phyloP scores from a whole-genome alignment of 202 grass and related monocot species.

The Panicum hallii region DNA sequence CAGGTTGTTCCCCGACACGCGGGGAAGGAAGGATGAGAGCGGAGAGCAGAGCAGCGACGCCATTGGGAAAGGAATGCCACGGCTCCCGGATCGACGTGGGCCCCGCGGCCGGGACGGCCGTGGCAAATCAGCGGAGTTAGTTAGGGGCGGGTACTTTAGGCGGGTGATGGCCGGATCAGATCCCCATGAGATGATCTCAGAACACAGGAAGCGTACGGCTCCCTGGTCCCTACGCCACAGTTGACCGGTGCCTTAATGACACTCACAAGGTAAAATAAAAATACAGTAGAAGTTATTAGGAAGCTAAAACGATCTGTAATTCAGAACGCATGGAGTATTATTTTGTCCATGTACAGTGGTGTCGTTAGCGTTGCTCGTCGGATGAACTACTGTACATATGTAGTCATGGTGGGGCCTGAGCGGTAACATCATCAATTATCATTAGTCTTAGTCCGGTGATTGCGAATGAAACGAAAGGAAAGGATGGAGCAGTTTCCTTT shows the following conservation, averaged over 20 bases:
- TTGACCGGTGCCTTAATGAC: too few species aligned
- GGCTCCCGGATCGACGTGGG: not conserved
- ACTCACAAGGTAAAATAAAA: too few species aligned
- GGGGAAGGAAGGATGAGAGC: not conserved
- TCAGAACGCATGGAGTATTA: too few species aligned
- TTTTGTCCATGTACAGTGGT: too few species aligned
- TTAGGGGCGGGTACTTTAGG: conserved; percentile 35
- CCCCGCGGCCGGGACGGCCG: not conserved
- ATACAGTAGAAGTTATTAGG: too few species aligned
- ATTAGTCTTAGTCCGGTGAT: not conserved
- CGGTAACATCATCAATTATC: not conserved
- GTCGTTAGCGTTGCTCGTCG: too few species aligned
- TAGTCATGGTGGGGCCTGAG: not conserved
- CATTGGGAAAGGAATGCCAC: not conserved
- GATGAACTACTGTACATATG: not conserved
- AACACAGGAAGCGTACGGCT: not conserved
- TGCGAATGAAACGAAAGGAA: conserved; percentile 15
- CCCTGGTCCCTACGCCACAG: too few species aligned
- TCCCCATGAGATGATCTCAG: conserved; percentile 7
- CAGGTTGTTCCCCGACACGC: conserved; percentile 41
- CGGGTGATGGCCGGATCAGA: not conserved
- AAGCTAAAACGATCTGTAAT: too few species aligned
- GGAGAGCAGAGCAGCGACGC: not conserved
- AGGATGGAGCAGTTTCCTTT: not conserved
- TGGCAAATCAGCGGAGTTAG: conserved; percentile 9